A percentile compares a stretch with the other conserved stretches of the same genome.
phyloP scores from a whole-genome alignment of 2,329 filamentous ascomycete species.

The Alternaria postmessia region DNA sequence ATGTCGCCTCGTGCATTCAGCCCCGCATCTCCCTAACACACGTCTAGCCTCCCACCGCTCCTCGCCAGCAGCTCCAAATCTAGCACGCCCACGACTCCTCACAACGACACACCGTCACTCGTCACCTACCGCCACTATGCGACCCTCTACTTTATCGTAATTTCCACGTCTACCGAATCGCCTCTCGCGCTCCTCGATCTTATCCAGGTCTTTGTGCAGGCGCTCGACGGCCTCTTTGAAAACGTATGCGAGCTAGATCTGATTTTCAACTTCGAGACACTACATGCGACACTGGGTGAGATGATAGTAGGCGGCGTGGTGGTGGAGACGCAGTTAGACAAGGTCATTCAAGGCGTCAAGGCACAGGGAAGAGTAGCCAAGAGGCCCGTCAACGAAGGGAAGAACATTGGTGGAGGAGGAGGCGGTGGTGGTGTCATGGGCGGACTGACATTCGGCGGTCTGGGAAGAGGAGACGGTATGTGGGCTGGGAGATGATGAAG shows the following conservation, averaged over 20 bases:
- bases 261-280: constrained; percentile 98
- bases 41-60: constrained; percentile 70
- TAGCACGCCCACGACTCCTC: constrained; percentile 61
- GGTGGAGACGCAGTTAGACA: constrained; percentile 87
- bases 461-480: constrained; percentile 43
- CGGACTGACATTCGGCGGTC: constrained; percentile 33
- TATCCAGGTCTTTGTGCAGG: constrained; percentile 98
- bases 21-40: constrained; percentile 53
- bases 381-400: constrained; percentile 76
- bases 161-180: constrained; percentile 94
- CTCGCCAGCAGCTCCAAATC: constrained; percentile 60
- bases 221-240: constrained; percentile 92
- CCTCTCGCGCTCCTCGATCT: constrained; percentile 94
- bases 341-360: constrained; percentile 84
- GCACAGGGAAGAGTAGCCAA: constrained; percentile 79
- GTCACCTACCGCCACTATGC: constrained; percentile 99
- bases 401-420: constrained; percentile 35
- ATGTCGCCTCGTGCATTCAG: constrained; percentile 34
- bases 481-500: constrained; percentile 41
- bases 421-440: constrained; percentile 26
- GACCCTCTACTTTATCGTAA: constrained; percentile 98
- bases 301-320: constrained; percentile 97
- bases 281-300: constrained; percentile 89
- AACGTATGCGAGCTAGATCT: constrained; percentile 98
- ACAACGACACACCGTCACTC: constrained; percentile 90